Conservation (phyloP, 345 rosid genomes). For the Nephelium lappaceum region DNA sequence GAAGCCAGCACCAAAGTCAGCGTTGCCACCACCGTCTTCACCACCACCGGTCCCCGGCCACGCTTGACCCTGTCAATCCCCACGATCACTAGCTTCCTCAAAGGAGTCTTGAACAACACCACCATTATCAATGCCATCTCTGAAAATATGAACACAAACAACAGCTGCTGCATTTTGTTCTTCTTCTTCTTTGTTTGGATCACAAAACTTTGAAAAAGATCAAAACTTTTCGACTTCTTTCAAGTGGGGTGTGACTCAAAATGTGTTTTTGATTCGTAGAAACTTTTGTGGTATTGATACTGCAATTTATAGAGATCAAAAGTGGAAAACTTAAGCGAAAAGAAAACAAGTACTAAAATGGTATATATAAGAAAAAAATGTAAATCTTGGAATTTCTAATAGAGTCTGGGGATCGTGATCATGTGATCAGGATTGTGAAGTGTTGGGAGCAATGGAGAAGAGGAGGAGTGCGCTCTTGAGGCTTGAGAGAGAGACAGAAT, state of each 20-base stretch:
- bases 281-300: neutral
- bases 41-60: conserved; percentile 85
- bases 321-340: neutral
- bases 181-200: neutral
- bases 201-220: neutral
- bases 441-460: too few relatives aligned
- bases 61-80: conserved; percentile 77
- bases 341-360: neutral
- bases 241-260: neutral
- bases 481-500: neutral
- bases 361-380: neutral
- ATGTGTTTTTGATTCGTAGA: neutral
- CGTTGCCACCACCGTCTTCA: conserved; percentile 79
- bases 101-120: conserved; percentile 74
- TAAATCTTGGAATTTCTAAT: neutral
- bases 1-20: conserved; percentile 56
- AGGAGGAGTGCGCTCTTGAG: neutral
- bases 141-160: conserved; percentile 57
- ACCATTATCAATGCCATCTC: conserved; percentile 64
- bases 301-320: neutral
- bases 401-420: neutral
- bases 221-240: neutral
- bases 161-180: conserved; percentile 60
- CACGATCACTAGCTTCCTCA: conserved; percentile 75
- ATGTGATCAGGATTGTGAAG: neutral